Conservation (phyloP, 768 basidiomycete genomes). For the Suillus ampliporus region DNA sequence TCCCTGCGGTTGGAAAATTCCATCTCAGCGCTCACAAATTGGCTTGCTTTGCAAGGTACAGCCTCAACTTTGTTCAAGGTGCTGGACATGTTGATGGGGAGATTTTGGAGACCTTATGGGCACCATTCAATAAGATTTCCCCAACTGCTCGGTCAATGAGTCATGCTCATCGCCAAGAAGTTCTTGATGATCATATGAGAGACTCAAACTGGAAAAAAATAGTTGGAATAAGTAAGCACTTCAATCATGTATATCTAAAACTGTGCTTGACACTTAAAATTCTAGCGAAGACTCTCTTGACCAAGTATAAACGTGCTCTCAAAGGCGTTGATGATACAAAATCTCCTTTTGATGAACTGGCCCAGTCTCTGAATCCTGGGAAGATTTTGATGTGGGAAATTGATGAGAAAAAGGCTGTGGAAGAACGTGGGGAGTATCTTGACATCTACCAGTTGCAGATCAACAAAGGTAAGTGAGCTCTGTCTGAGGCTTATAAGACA, state of each 20-base stretch:
- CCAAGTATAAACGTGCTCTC: not conserved
- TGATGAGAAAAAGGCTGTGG: not conserved
- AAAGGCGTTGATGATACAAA: not conserved
- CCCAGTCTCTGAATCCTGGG: not conserved
- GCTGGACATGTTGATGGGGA: constrained; percentile 37
- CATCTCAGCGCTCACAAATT: constrained; percentile 39
- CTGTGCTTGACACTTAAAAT: not conserved
- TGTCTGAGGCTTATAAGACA: not conserved
- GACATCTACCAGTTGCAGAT: constrained; percentile 12
- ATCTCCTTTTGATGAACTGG: not conserved
- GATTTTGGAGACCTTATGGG: constrained; percentile 43
- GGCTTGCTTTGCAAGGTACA: constrained; percentile 30
- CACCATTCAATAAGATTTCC: constrained; percentile 32
- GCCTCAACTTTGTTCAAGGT: constrained; percentile 33
- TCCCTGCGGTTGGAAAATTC: constrained; percentile 30
- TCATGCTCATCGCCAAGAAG: constrained; percentile 29
- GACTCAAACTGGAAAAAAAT: constrained; percentile 43
- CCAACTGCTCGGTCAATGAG: constrained; percentile 28
- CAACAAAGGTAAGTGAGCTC: constrained; percentile 11
- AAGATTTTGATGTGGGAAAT: constrained; percentile 1
- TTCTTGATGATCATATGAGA: constrained; percentile 37
- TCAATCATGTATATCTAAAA: no score
- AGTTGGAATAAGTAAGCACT: constrained; percentile 24
- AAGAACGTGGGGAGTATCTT: constrained; percentile 6
- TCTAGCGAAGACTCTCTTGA: constrained; percentile 6